Conservation (phyloP, 192 early-diverging fungal species). For the Cetraspora pellucida region DNA sequence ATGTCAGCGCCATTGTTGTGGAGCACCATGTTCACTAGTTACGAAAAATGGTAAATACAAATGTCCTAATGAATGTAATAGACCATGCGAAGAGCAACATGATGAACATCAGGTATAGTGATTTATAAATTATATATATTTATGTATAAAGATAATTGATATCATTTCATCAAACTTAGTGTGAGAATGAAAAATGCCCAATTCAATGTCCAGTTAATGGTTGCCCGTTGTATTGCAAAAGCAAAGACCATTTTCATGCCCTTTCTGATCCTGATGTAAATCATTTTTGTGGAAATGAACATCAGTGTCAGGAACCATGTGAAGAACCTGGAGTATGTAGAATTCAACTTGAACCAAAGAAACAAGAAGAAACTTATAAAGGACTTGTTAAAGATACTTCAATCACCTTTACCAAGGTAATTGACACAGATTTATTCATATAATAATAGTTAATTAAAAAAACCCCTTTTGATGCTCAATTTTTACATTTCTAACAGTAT, state of each 20-base stretch:
- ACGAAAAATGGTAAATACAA: constrained; percentile 16
- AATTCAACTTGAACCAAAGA: constrained; percentile 10
- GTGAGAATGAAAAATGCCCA: constrained; percentile 27
- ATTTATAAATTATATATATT: not conserved
- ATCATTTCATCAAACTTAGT: not conserved
- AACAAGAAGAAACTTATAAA: constrained; percentile 10
- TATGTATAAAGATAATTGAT: not conserved
- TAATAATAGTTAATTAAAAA: too few relatives aligned
- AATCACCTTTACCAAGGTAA: constrained; percentile 14
- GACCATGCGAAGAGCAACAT: not conserved
- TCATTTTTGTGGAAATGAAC: constrained; percentile 35
- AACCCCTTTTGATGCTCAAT: too few relatives aligned
- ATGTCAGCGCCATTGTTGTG: constrained; percentile 26
- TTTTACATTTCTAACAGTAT: too few relatives aligned
- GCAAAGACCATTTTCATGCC: constrained; percentile 27
- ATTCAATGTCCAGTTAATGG: constrained; percentile 23
- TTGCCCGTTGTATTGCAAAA: constrained; percentile 8
- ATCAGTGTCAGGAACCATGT: constrained; percentile 32
- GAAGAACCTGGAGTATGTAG: constrained; percentile 30
- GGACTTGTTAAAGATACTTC: not conserved
- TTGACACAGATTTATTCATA: too few relatives aligned
- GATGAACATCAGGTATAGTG: not conserved
- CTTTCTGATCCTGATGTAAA: not conserved
- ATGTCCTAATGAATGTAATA: constrained; percentile 25
- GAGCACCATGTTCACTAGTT: constrained; percentile 31